phyloP scores from a whole-genome alignment of 805 yeast genomes.

The Yamadazyma sp. region DNA sequence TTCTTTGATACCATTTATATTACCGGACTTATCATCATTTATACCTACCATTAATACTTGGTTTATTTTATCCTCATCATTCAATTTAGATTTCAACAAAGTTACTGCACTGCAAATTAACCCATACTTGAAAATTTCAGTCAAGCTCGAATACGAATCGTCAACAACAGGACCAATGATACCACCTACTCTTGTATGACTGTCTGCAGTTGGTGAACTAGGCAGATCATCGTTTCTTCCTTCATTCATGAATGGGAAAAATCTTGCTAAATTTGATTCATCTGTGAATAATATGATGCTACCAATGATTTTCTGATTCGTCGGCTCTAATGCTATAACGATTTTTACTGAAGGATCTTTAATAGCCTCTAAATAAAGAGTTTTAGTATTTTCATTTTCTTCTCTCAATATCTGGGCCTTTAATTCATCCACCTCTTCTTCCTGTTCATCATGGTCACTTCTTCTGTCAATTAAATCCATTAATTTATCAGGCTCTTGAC shows the following conservation, averaged over 20 bases:
- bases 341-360: constrained; percentile 40
- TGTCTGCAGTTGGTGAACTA: constrained; percentile 2
- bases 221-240: constrained; percentile 16
- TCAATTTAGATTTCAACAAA: constrained; percentile 36
- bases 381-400: constrained; percentile 21
- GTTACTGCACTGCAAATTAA: constrained; percentile 55
- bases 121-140: constrained; percentile 54
- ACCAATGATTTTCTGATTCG: constrained; percentile 51
- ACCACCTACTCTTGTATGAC: constrained; percentile 39
- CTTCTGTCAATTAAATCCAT: constrained; percentile 32
- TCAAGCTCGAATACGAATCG: constrained; percentile 49
- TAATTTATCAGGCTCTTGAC: constrained; percentile 41
- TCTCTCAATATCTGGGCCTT: constrained; percentile 2
- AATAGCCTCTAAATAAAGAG: constrained; percentile 37
- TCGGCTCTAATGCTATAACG: constrained; percentile 53
- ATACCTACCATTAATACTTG: constrained; percentile 38
- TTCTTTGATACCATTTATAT: constrained; percentile 33
- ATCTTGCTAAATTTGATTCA: constrained; percentile 42
- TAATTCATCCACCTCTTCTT: constrained; percentile 4
- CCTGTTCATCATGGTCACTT: constrained; percentile 6
- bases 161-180: constrained; percentile 53
- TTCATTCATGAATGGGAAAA: constrained; percentile 51
- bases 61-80: constrained; percentile 25
- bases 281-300: constrained; percentile 47
- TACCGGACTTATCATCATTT: constrained; percentile 28